Conservation (phyloP, 1,284 basidiomycete genomes). For the Boletus subluridellus region DNA sequence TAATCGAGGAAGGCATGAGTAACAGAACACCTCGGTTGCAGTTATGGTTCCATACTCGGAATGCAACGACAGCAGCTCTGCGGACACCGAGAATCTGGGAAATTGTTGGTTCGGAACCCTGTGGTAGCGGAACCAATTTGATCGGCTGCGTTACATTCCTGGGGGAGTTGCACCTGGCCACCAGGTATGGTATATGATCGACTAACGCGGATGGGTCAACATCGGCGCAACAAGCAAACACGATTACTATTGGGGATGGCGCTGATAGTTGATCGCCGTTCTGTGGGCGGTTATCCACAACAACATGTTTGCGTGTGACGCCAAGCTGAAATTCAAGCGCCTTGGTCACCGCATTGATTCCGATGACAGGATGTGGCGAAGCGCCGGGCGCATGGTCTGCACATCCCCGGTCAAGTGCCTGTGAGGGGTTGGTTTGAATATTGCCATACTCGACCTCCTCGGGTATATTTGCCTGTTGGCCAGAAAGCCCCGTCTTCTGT, state of each 20-base stretch:
- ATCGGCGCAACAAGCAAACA: constrained; percentile 71
- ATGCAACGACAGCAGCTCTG: constrained; percentile 64
- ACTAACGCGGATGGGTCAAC: constrained; percentile 69
- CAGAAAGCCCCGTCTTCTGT: constrained; percentile 1
- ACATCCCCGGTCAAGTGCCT: constrained; percentile 1
- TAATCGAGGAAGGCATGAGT: not conserved
- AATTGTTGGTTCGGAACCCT: constrained; percentile 64
- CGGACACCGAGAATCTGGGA: constrained; percentile 65
- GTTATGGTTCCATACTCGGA: constrained; percentile 44
- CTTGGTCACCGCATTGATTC: constrained; percentile 81
- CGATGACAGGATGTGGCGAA: constrained; percentile 53
- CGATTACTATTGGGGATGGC: constrained; percentile 36
- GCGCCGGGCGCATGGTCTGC: not conserved
- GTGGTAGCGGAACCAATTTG: constrained; percentile 68
- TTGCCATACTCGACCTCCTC: constrained; percentile 4
- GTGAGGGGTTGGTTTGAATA: not conserved
- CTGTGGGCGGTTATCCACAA: constrained; percentile 11
- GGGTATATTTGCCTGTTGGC: not conserved
- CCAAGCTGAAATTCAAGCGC: constrained; percentile 60
- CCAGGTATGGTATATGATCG: constrained; percentile 68
- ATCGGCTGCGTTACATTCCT: constrained; percentile 32
- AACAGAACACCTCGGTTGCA: not conserved
- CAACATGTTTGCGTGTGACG: constrained; percentile 31
- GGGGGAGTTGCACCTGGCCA: constrained; percentile 67
- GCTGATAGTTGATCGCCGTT: constrained; percentile 20